A percentile compares a stretch with the other conserved stretches of the same genome.
Evolutionary conservation across 78 protist genomes (phyloP).

Genomic region (Dictyostelium brefeldianum): DNA sequence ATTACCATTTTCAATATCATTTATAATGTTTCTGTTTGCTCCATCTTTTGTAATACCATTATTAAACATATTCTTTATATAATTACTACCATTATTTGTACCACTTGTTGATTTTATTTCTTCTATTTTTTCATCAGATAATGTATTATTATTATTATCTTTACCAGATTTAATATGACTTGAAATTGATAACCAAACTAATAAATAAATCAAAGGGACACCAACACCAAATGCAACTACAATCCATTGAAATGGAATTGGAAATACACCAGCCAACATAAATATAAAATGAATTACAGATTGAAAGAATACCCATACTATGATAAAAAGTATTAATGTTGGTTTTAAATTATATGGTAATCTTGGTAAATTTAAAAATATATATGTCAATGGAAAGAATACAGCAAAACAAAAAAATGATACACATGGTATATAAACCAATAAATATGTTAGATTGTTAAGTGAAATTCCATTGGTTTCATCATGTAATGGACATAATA

Average conservation of each 20-base stretch:
- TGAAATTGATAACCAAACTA: conserved; percentile 34
- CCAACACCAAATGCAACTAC: conserved; percentile 61
- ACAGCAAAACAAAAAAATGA: conserved; percentile 56
- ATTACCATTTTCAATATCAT: no score
- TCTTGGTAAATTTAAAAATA: conserved; percentile 54
- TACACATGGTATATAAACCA: conserved; percentile 45
- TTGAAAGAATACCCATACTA: conserved; percentile 11
- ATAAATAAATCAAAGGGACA: conserved; percentile 40
- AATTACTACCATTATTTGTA: no score
- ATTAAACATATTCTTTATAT: no score
- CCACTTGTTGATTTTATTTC: no score
- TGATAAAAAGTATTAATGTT: background rate
- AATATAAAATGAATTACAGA: background rate
- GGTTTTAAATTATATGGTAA: conserved; percentile 4
- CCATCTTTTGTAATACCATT: no score
- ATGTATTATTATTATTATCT: conserved; percentile 9
- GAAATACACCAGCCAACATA: background rate
- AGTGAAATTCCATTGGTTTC: background rate
- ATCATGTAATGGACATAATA: conserved; percentile 24
- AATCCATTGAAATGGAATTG: conserved; percentile 50
- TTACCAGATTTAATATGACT: conserved; percentile 6
- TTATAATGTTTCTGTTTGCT: no score
- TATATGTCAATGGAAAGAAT: conserved; percentile 30
- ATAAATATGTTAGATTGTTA: conserved; percentile 3
- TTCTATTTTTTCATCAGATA: background rate